Evolutionary conservation across 2,329 filamentous ascomycete genomes (phyloP), one percentile per base, ranked within the genome.

Genomic region (Colletotrichum lini): DNA sequence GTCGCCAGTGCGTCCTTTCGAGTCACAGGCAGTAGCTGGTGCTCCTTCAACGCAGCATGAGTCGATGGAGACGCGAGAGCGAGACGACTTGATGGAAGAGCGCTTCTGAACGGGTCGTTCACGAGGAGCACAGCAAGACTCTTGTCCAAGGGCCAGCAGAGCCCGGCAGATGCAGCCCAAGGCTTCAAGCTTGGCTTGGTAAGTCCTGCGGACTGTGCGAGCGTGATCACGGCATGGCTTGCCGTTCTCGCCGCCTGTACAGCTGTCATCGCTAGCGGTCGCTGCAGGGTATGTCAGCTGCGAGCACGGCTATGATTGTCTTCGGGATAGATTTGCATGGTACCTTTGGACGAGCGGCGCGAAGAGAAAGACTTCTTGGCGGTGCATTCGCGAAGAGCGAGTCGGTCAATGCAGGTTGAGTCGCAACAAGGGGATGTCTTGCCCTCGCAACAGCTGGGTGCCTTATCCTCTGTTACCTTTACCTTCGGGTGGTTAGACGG

Each of bases 101-200:
- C 73, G 77, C 62, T 76, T 79, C 54, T 26, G 7, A 77, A 76
- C 35, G 1, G 78, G 74, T 44, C 77, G 75, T 16, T 77, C 72
- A 16, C 70, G 76, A 26, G 76, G 74, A 26, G 77, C 74, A 65
- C 87, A 89, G 79, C 87, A 89, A 0, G 86, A 82, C 72, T 89
- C 85, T 66, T 86, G 81, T 0, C 87, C 86, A 21, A 88, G 79
- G 10, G 86, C 83, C 38, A 89, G 71, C 18, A 89, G 82, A 23
- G 85, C 82, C 21, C 86, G 83, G 69, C 87, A 89, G 72, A 89
- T 85, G 75, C 87, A 89, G 4, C 87, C 87, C 1, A 89, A 77
- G 5, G 86, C 83, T 54, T 83, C 76, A 2, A 89, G 82, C 16
- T 75, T 84, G 3, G 80, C 79, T 1, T 79, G 80, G 64, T 88